phyloP scores from a whole-genome alignment of 768 basidiomycete species.

The Melanogaster broomeanus region DNA sequence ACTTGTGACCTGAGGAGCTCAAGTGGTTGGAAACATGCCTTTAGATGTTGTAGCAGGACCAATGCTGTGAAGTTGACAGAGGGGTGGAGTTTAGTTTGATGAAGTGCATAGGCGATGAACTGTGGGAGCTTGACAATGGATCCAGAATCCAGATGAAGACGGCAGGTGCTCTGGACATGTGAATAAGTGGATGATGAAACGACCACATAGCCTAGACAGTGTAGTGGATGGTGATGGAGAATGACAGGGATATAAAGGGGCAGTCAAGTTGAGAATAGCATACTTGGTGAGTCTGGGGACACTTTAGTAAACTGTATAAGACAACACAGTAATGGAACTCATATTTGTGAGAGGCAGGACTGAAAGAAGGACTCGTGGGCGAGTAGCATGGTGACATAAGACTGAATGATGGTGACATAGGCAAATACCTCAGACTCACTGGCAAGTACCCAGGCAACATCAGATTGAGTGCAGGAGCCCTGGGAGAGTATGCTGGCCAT shows the following conservation, averaged over 20 bases:
- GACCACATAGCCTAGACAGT: too few relatives aligned
- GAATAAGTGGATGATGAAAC: conserved; percentile 51
- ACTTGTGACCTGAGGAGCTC: too few relatives aligned
- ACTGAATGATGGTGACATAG: conserved; percentile 82
- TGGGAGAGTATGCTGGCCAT: conserved; percentile 87
- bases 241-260: too few relatives aligned
- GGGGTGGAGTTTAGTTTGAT: conserved; percentile 55
- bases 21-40: too few relatives aligned
- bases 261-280: conserved; percentile 32
- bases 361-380: conserved; percentile 90
- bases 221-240: too few relatives aligned
- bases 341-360: conserved; percentile 92
- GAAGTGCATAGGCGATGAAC: conserved; percentile 61
- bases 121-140: conserved; percentile 36
- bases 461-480: conserved; percentile 78
- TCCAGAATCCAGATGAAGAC: conserved; percentile 1
- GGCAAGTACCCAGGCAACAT: conserved; percentile 73
- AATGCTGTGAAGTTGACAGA: too few relatives aligned
- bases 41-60: too few relatives aligned
- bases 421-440: conserved; percentile 80
- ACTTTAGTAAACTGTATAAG: not conserved
- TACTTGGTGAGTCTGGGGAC: conserved; percentile 75
- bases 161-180: conserved; percentile 76
- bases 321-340: conserved; percentile 33
- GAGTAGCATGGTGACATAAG: conserved; percentile 84